Base-by-base conservation (phyloP, 805 yeast genomes). In the Metschnikowia sp. region DNA sequence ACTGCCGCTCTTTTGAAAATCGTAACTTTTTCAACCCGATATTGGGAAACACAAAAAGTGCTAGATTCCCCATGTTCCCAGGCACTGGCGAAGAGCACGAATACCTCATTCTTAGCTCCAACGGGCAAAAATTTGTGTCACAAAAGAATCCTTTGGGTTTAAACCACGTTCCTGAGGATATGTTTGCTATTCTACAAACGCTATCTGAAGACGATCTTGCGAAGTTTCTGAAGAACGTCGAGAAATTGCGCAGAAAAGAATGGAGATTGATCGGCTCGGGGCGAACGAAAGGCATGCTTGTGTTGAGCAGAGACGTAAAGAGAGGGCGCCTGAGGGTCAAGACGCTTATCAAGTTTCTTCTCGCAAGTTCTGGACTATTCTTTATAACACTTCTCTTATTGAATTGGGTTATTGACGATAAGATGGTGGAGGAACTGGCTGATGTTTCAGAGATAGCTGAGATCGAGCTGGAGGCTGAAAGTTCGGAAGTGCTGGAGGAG, bases 211-310 rank as follows among this genome's bases (percentile, higher is more conserved):
- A 48, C 1, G 69, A 72, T 10, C 65, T 75, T 37, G 68, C 64
- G 22, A 42, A 52, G 12, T 66, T 68, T 29, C 59, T 70, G 40
- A 64, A 65, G 15, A 49, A 56, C 8, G 63, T 82, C 8, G 70
- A 67, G 40, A 70, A 63, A 49, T 64, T 82, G 37, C 77, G 79
- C 45, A 63, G 60, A 22, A 59, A 62, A 19, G 71, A 71, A 10
- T 84, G 85, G 86, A 70, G 64, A 46, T 67, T 83, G n/a, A 65
- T 81, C 32, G 87, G 82, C 4, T 74, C 79, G 28, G 77, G 78
- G 9, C 45, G 43, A 28, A 29, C 50, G 5, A 48, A 52, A 13
- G 49, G 42, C 22, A 51, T 53, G 53, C 40, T 56, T 31, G 56
- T 56, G 3, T 55, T 56, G 42, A 47, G 52, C 42, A 44, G 53